Base-by-base conservation (phyloP, 495 filamentous ascomycete species). In the Eremomyces bilateralis region DNA sequence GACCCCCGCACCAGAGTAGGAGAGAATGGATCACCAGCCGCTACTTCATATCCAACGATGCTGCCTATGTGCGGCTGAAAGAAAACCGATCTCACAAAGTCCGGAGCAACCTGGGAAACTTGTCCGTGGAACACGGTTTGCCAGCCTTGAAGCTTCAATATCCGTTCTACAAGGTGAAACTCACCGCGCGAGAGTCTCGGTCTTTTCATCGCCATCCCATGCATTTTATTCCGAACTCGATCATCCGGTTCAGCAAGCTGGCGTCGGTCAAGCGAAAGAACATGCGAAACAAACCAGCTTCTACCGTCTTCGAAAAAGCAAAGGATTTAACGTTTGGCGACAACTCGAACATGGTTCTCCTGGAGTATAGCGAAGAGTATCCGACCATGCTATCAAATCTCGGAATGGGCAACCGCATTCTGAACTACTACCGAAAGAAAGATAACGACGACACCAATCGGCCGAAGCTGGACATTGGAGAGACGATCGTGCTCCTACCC, bases 1-100 rank as follows among this genome's bases (percentile, higher is more conserved):
- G n/a, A n/a, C n/a, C n/a, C n/a, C n/a, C n/a, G n/a, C n/a, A n/a
- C n/a, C n/a, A n/a, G n/a, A n/a, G n/a, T n/a, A n/a, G n/a, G n/a
- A n/a, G n/a, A n/a, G n/a, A n/a, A n/a, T n/a, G n/a, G n/a, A 54
- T 90, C n/a, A 68, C 62, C 18, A 65, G 73, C 41, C 67, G 83
- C 16, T 95, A 91, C 63, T 94, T 95, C 52, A 77, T 92, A 33
- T 92, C 85, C 19, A 93, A 92, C 39, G 88, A 99, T 46, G 74
- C 81, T 30, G 84, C 82, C 1, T 99, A 99, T 49, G 80, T 93
- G 44, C 71, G 78, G 34, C 65, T 99, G 29, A 95, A 99, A 54
- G 81, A 90, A 50, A 99, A 94, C 50, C 80, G 83, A 42, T 80
- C 90, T 56, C 85, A 76, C 62, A 93, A 90, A 55, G 75, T 99